Conservation (phyloP, 2,329 filamentous ascomycete genomes). For the Ustilaginoidea virens region DNA sequence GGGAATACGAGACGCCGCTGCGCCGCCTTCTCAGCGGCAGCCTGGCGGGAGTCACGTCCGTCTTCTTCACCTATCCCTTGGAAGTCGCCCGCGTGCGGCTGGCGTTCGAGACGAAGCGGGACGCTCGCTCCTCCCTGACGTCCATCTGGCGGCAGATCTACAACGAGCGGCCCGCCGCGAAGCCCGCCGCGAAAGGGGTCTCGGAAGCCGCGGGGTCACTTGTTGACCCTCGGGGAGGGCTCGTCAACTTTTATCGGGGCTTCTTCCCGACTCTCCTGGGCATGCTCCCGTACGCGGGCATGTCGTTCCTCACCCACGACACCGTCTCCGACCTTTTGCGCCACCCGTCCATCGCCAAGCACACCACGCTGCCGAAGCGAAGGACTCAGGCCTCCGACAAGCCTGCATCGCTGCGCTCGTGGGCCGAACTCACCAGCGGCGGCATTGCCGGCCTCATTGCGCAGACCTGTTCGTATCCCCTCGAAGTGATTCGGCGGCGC, state of each 20-base stretch:
- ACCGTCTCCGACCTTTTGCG: constrained; percentile 75
- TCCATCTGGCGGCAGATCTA: constrained; percentile 80
- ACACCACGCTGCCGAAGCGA: constrained; percentile 59
- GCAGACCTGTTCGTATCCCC: constrained; percentile 82
- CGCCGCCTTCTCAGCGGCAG: constrained; percentile 62
- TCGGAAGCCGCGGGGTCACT: constrained; percentile 12
- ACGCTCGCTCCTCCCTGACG: constrained; percentile 53
- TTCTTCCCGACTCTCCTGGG: constrained; percentile 82
- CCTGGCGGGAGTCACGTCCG: constrained; percentile 70
- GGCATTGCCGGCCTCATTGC: constrained; percentile 78
- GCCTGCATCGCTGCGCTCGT: constrained; percentile 59
- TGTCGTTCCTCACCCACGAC: constrained; percentile 92
- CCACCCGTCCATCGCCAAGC: constrained; percentile 45
- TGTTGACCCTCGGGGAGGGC: constrained; percentile 44
- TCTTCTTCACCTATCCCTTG: constrained; percentile 91
- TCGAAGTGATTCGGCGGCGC: constrained; percentile 79
- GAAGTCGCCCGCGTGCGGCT: constrained; percentile 86
- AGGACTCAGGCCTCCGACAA: constrained; percentile 39
- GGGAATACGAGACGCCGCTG: constrained; percentile 62
- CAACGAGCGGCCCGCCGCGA: constrained; percentile 45
- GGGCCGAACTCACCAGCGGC: constrained; percentile 75
- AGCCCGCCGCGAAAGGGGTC: constrained; percentile 13
- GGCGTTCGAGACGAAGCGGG: constrained; percentile 79
- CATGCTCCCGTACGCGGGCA: constrained; percentile 93
- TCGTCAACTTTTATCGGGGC: constrained; percentile 88